Evolutionary conservation across 108 stramenopile species (phyloP).

Genomic region (Tribonema minus): DNA sequence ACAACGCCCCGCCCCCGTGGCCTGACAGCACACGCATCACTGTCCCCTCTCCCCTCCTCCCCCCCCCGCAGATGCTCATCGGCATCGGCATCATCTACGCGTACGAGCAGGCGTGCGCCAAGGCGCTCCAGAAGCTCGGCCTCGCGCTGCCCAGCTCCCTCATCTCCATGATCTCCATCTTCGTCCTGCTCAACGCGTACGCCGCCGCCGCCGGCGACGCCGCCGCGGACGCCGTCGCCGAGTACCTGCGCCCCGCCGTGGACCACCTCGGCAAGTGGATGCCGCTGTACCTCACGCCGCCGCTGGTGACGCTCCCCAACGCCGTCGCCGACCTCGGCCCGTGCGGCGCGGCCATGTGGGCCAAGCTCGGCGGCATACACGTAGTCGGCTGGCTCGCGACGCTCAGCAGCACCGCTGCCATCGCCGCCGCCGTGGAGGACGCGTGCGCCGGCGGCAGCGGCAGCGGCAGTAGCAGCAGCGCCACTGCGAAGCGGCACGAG

Average conservation of each 20-base stretch:
- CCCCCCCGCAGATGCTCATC: conserved; percentile 7
- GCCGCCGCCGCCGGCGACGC: conserved; percentile 3
- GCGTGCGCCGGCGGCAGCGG: too few relatives aligned
- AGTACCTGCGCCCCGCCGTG: conserved; percentile 29
- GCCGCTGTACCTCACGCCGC: conserved; percentile 32
- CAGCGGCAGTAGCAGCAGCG: too few relatives aligned
- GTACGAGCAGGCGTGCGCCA: conserved; percentile 25
- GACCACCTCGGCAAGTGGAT: conserved; percentile 46
- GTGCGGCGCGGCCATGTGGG: conserved; percentile 35
- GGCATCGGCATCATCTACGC: conserved; percentile 24
- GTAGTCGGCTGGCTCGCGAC: conserved; percentile 28
- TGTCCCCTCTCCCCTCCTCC: not conserved
- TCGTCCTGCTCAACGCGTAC: conserved; percentile 26
- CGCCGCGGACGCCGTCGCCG: conserved; percentile 14
- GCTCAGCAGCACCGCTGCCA: conserved; percentile 16
- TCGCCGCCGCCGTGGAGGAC: conserved; percentile 26
- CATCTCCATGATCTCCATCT: conserved; percentile 22
- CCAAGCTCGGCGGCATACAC: conserved; percentile 15
- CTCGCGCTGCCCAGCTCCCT: conserved; percentile 23
- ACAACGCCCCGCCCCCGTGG: not conserved
- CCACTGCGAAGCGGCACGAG: too few relatives aligned
- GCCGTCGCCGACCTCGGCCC: conserved; percentile 4
- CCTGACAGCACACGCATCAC: not conserved
- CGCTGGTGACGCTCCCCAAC: conserved; percentile 31
- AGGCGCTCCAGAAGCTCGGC: conserved; percentile 17